These are phyloP conservation scores for Amauroascus niger DNA, from an alignment of 2,329 filamentous ascomycete genomes.

Conservation along the genomic window DNA sequence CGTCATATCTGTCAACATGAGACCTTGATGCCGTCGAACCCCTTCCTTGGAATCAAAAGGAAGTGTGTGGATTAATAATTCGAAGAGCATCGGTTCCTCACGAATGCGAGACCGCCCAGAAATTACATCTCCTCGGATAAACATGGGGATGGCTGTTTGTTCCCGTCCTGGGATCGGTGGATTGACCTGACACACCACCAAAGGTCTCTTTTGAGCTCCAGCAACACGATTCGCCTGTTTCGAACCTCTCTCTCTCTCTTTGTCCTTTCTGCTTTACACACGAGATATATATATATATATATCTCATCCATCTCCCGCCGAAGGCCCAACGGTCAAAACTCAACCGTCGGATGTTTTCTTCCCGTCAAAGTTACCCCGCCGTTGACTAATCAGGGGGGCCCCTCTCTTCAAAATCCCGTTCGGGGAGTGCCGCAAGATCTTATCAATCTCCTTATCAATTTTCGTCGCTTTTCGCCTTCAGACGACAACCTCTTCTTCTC, in stretches of 20 bases:
- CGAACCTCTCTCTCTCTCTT: background rate
- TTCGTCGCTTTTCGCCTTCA: background rate
- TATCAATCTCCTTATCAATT: conserved; percentile 9
- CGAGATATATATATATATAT: background rate
- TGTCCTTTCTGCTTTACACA: background rate
- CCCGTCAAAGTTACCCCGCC: conserved; percentile 7
- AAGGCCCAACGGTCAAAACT: background rate
- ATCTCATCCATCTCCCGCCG: background rate
- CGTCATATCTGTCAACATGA: background rate
- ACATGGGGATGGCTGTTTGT: background rate
- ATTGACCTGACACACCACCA: background rate
- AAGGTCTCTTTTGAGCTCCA: background rate
- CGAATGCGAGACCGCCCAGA: background rate
- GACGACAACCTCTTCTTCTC: background rate
- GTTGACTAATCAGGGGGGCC: conserved; percentile 11
- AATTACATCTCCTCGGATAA: conserved; percentile 6
- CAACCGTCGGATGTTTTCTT: background rate
- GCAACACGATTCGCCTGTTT: background rate
- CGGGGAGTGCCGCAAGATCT: conserved; percentile 9
- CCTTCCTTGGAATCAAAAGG: background rate
- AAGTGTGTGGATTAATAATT: conserved; percentile 1
- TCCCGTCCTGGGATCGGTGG: background rate
- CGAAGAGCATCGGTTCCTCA: background rate
- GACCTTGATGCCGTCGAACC: no score
- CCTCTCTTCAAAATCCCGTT: conserved; percentile 3